Base-by-base conservation (phyloP, 2,329 filamentous ascomycete genomes). In the Cryoendolithus antarcticus region DNA sequence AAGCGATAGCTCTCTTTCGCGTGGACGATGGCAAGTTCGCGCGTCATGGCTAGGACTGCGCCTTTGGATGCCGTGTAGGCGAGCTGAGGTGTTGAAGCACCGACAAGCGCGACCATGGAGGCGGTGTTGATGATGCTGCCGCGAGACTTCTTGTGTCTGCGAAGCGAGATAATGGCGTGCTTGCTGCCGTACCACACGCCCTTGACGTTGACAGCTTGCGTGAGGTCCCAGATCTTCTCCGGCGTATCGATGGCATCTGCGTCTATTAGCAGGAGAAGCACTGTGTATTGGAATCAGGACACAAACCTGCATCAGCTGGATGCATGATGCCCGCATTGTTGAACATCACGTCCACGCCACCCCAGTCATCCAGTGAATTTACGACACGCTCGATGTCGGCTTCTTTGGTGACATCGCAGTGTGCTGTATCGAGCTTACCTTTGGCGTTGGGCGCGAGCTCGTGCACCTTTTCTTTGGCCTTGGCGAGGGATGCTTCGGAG, bases 321-420 rank as follows among this genome's bases (percentile, higher is more conserved):
- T 94, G 88, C 88, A 95, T 95, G 62, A 95, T 95, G 40, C 88
- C 88, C 15, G 88, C 88, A 61, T 95, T 95, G 76, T 95, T 95
- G 77, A 94, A 95, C 54, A 94, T 84, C 57, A 94, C 70, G 60
- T 95, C 88, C 3, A 91, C 64, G 33, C 88, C 88, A 56, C 88
- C 88, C 82, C 84, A 93, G 41, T 74, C 58, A 62, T 95, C 88
- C 42, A 89, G 65, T 7, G 73, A 65, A 50, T 83, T 80, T 38
- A 94, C 70, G 58, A 82, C 76, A 40, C 77, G 75, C 55, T 86
- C 66, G 27, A 95, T 77, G 41, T 91, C 75, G 44, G 72, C 62
- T 61, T 95, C 88, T 55, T 86, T 88, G 59, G 84, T 86, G 39
- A 95, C 88, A 57, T 95, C 86, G 63, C 77, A 80, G 48, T 73